phyloP scores from a whole-genome alignment of 345 rosid species.

The Physaria fendleri region DNA sequence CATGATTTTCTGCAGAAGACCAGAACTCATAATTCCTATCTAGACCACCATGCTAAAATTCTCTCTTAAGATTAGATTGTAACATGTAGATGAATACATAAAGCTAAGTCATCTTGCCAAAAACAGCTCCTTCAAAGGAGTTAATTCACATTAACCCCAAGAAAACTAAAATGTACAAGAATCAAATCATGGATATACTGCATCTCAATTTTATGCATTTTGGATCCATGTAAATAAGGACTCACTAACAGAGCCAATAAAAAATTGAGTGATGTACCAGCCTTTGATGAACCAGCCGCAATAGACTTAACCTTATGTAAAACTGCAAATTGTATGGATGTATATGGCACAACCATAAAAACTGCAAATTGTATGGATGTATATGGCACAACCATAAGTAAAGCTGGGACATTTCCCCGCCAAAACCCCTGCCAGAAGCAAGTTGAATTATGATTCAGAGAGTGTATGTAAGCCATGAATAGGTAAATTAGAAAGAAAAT shows the following conservation, averaged over 20 bases:
- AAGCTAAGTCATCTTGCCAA: neutral
- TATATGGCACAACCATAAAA: constrained; percentile 1
- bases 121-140: neutral
- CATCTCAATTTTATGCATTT: neutral
- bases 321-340: constrained; percentile 7
- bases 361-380: too few species aligned
- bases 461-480: neutral
- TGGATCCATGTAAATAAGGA: neutral
- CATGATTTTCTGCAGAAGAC: constrained; percentile 1
- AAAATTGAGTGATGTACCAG: neutral
- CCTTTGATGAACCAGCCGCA: constrained; percentile 9
- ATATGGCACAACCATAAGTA: constrained; percentile 4
- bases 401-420: constrained; percentile 10
- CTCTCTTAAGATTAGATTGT: neutral
- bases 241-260: neutral
- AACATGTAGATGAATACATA: neutral
- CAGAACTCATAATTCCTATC: neutral
- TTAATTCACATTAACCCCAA: neutral
- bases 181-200: neutral
- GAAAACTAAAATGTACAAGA: neutral
- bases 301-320: constrained; percentile 5
- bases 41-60: neutral
- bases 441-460: neutral
- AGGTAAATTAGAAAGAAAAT: neutral
- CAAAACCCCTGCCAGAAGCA: neutral